Evolutionary conservation across 805 yeast genomes (phyloP).

Genomic region (Grigorovia jiainica): DNA sequence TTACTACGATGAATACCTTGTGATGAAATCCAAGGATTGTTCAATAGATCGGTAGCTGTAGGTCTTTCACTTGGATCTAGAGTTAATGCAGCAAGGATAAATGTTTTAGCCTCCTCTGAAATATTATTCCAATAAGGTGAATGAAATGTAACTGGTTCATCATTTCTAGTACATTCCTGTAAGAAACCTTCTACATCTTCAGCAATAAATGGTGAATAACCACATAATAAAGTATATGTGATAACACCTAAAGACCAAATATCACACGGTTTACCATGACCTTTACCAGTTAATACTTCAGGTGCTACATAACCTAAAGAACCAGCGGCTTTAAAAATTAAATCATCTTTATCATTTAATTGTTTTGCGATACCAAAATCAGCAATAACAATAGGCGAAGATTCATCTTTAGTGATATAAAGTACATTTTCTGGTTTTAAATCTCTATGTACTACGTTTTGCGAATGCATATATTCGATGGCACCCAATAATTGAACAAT

Average conservation of each 20-base stretch:
- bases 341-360: slow-evolving; percentile 48
- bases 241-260: slow-evolving; percentile 94
- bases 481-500: slow-evolving; percentile 71
- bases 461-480: slow-evolving; percentile 62
- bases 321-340: slow-evolving; percentile 70
- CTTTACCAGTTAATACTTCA: slow-evolving; percentile 69
- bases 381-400: slow-evolving; percentile 75
- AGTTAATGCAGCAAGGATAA: slow-evolving; percentile 62
- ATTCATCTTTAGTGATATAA: slow-evolving; percentile 47
- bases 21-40: slow-evolving; percentile 67
- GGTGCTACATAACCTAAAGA: slow-evolving; percentile 97
- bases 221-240: slow-evolving; percentile 80
- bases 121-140: slow-evolving; percentile 78
- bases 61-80: slow-evolving; percentile 61
- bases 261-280: slow-evolving; percentile 94
- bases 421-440: slow-evolving; percentile 89
- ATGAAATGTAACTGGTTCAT: slow-evolving; percentile 75
- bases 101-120: slow-evolving; percentile 69
- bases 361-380: slow-evolving; percentile 94
- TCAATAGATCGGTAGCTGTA: slow-evolving; percentile 52
- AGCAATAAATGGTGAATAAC: slow-evolving; percentile 85
- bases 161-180: slow-evolving; percentile 61
- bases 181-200: slow-evolving; percentile 76
- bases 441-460: slow-evolving; percentile 85
- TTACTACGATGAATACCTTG: slow-evolving; percentile 34